Evolutionary conservation across 2,329 filamentous ascomycete species (phyloP).

Genomic region (Colletotrichum lini): DNA sequence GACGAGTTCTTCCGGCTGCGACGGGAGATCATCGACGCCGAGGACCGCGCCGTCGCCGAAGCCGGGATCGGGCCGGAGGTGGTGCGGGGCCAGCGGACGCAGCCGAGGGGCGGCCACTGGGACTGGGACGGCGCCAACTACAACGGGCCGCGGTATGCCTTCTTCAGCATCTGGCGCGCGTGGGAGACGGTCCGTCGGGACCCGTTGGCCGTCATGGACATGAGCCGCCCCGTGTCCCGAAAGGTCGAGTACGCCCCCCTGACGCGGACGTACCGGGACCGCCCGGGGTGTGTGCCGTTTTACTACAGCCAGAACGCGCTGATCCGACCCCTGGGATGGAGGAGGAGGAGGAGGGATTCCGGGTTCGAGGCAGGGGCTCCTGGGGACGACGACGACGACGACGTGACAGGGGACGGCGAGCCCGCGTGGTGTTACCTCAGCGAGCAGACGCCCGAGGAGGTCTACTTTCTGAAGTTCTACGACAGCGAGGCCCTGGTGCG

Average conservation of each 20-base stretch:
- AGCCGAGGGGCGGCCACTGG: slow-evolving; percentile 25
- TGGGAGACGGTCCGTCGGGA: slow-evolving; percentile 26
- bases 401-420: neutral
- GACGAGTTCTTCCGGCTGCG: neutral
- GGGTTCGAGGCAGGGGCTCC: neutral
- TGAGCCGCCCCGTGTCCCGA: slow-evolving; percentile 13
- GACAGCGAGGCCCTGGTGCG: slow-evolving; percentile 34
- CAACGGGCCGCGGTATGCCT: slow-evolving; percentile 21
- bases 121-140: slow-evolving; percentile 31
- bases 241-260: slow-evolving; percentile 21
- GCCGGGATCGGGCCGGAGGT: slow-evolving; percentile 18
- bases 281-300: slow-evolving; percentile 14
- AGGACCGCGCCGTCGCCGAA: slow-evolving; percentile 25
- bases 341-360: slow-evolving; percentile 15
- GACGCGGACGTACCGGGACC: slow-evolving; percentile 22
- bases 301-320: slow-evolving; percentile 33
- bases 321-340: neutral
- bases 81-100: neutral
- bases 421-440: slow-evolving; percentile 27
- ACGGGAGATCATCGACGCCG: neutral
- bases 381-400: neutral
- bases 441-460: slow-evolving; percentile 28
- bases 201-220: slow-evolving; percentile 32
- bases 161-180: slow-evolving; percentile 32
- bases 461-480: slow-evolving; percentile 22